Evolutionary conservation across 371 early-diverging fungal species (phyloP), one percentile per base, ranked within the genome.

Genomic region (Rhizopus microsporus): DNA sequence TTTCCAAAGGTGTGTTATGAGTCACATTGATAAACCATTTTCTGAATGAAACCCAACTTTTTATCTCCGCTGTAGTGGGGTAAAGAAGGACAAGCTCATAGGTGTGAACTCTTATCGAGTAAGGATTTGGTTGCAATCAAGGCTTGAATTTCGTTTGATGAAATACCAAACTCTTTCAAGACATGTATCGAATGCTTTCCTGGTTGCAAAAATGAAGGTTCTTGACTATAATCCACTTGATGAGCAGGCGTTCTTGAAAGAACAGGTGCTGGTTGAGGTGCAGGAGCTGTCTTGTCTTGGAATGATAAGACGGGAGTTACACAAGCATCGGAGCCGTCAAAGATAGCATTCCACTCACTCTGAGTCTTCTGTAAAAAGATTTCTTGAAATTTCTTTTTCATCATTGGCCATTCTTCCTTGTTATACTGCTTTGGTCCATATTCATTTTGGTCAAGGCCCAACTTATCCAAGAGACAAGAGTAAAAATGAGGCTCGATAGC

Each of bases 401-500:
- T 75, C 13, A 54, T 54, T 0, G 80, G 81, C 88, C 89, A 91
- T 1, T 63, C 46, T 0, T 61, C 62, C 5, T 54, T 63, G 54
- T 91, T 84, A 31, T 71, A 61, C 65, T 88, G 88, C 6, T 72
- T 67, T 0, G 87, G 84, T 15, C 84, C 45, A 8, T 66, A 57
- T 30, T 53, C 52, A 8, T 69, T 49, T 1, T 59, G 35, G 32
- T 83, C 64, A 0, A 91, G 56, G 0, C 71, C 74, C 9, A 88
- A 51, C 10, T 81, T 83, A 46, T 82, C 70, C n/a, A 89, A 16
- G 4, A 89, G 60, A n/a, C 59, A 42, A 12, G 69, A 63, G 63
- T 88, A 91, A 59, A 91, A 91, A 49, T 88, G 84, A 1, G 85
- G 80, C 57, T 91, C 91, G 50, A 91, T 74, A 5, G 88, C 85